Evolutionary conservation across 306 rosid genomes (phyloP), one percentile per base, ranked within the genome.

Genomic region (Malus fusca): DNA sequence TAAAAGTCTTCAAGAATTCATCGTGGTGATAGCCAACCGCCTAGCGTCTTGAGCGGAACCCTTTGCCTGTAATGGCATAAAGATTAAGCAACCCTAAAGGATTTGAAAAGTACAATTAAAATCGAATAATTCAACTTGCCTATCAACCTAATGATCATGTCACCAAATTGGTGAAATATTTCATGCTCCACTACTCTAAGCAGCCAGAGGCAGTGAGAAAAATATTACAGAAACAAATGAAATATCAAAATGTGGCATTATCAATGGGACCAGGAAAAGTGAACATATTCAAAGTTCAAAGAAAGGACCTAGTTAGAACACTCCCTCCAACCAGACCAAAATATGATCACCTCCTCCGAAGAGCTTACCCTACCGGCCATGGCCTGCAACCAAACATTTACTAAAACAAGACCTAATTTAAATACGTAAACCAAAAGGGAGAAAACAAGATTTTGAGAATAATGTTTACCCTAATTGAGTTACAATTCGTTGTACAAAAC

Each of bases 371-470:
- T 28, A 42, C 62, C 13, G 42, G 75, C 30, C 35, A 40, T 15
- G 14, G 40, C 66, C 15, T 73, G 42, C 77, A 2, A 59, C 77
- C 66, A 59, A 55, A 59, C 43, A 40, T n/a, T 37, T 73, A n/a
- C 56, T 37, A 72, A 31, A 74, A 76, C 63, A 76, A 82, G 64
- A 76, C 58, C 79, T 59, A 73, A 79, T 21, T 71, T 75, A 81
- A 79, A 84, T 53, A 66, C 51, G 74, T 56, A 68, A 72, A 61
- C 23, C 71, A 74, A 81, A 73, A 31, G 51, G 56, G 66, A 75
- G 77, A 79, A 25, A 30, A 68, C 82, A 65, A 80, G 77, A 42
- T 75, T 69, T 15, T 8, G 35, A 23, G 60, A 75, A 69, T 25
- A 19, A 40, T 40, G 62, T 22, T 72, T 42, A 44, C 64, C 82